Base-by-base conservation (phyloP, 495 filamentous ascomycete species). In the Wilcoxina mikolae region DNA sequence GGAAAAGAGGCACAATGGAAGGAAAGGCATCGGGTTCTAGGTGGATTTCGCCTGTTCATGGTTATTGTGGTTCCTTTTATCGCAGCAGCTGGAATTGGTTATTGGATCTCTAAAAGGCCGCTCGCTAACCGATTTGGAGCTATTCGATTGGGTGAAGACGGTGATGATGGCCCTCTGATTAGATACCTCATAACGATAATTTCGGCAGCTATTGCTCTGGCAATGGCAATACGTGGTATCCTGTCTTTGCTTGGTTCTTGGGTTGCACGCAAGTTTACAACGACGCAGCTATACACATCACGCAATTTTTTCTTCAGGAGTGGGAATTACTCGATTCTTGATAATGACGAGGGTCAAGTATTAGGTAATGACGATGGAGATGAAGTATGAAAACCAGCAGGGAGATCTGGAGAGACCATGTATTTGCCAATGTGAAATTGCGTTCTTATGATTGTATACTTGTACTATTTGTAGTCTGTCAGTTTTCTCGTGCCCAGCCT, bases 321-420 rank as follows among this genome's bases (percentile, higher is more conserved):
- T 48, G 80, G 85, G 4, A 86, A 94, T 65, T 98, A 95, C 68
- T 77, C 79, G 12, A 74, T 83, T 66, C 85, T 94, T 41, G 87
- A 88, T 65, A 81, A 86, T 55, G 91, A 98, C 67, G 91, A 95
- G 69, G 90, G 90, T 54, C 87, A 94, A 70, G 69, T 95, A 63
- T 72, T 96, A 23, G 90, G 90, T 0, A 85, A 87, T 56, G 91
- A 94, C 48, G 93, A 91, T 56, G 91, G 94, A 45, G 91, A 95
- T 64, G 89, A 95, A 56, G 77, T 80, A 46, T 84, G 70, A 71
- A 39, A 7, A 35, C 7, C 31, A 35, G 31, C n/a, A n/a, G n/a
- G n/a, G n/a, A n/a, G n/a, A n/a, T n/a, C n/a, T n/a, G n/a, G n/a
- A n/a, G n/a, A n/a, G n/a, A n/a, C n/a, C n/a, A n/a, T n/a, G n/a